Evolutionary conservation across 164 flowering plant genomes (phyloP).

Genomic region (Warburgia ugandensis): DNA sequence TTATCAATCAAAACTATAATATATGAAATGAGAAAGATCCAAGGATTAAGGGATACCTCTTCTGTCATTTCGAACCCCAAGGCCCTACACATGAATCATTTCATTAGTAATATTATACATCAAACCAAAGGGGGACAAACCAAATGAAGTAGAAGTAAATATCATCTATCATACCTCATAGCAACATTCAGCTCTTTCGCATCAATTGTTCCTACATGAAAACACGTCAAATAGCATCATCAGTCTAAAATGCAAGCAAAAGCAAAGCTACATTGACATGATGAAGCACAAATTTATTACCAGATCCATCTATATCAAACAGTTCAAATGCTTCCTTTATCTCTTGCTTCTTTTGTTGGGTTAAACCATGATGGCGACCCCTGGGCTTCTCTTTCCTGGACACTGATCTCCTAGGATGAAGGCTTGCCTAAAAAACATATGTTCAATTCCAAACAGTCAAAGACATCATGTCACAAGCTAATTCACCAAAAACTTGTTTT

Average conservation of each 20-base stretch:
- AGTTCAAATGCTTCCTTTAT: slow-evolving; percentile 94
- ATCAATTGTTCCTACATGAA: slow-evolving; percentile 73
- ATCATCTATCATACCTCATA: slow-evolving; percentile 61
- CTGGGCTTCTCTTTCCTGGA: slow-evolving; percentile 60
- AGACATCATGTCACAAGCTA: no score
- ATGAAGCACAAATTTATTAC: slow-evolving; percentile 17
- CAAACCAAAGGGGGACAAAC: neutral
- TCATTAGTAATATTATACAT: neutral
- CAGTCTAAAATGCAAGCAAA: neutral
- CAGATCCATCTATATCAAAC: slow-evolving; percentile 96
- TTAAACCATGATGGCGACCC: slow-evolving; percentile 69
- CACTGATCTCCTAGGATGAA: slow-evolving; percentile 27
- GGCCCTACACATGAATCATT: slow-evolving; percentile 54
- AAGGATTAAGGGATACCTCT: slow-evolving; percentile 44
- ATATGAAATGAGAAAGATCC: neutral
- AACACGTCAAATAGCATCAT: slow-evolving; percentile 9
- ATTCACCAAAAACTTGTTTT: no score
- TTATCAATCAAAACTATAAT: no score
- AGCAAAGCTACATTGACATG: neutral
- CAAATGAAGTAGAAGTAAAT: neutral
- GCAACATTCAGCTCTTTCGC: slow-evolving; percentile 96
- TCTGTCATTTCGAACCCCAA: slow-evolving; percentile 98
- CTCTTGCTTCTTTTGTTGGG: slow-evolving; percentile 80
- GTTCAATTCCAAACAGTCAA: no score
- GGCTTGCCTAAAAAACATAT: slow-evolving; percentile 35